Evolutionary conservation across 2,329 filamentous ascomycete genomes (phyloP).

Genomic region (Trichophyton simii): DNA sequence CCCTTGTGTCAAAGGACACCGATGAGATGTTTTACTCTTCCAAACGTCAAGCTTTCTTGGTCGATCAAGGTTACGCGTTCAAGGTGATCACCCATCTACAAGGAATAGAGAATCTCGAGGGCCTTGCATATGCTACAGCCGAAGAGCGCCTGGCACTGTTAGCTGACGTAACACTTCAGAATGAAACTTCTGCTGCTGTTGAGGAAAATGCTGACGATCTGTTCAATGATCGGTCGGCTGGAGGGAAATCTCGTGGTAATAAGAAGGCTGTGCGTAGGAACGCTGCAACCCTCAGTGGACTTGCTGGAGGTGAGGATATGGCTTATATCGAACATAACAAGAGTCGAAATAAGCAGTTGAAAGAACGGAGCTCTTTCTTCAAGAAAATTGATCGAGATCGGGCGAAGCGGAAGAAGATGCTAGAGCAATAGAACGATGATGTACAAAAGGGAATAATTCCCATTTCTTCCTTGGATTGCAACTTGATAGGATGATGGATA

Average conservation of each 20-base stretch:
- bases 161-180: slow-evolving; percentile 78
- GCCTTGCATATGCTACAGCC: slow-evolving; percentile 66
- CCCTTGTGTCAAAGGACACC: slow-evolving; percentile 90
- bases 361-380: slow-evolving; percentile 53
- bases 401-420: slow-evolving; percentile 41
- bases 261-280: slow-evolving; percentile 60
- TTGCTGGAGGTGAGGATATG: slow-evolving; percentile 91
- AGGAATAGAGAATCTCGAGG: slow-evolving; percentile 73
- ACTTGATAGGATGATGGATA: no score
- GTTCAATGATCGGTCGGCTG: slow-evolving; percentile 46
- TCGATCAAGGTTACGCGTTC: slow-evolving; percentile 97
- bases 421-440: slow-evolving; percentile 6
- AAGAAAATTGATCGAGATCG: slow-evolving; percentile 53
- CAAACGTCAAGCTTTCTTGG: slow-evolving; percentile 90
- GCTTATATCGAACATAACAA: slow-evolving; percentile 82
- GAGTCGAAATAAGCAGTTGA: slow-evolving; percentile 54
- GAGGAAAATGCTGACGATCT: slow-evolving; percentile 59
- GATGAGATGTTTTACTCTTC: slow-evolving; percentile 97
- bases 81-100: slow-evolving; percentile 95
- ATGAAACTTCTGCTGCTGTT: slow-evolving; percentile 58
- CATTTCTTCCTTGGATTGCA: no score
- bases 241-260: slow-evolving; percentile 25
- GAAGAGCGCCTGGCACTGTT: slow-evolving; percentile 74
- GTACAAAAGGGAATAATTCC: no score
- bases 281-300: slow-evolving; percentile 70